Evolutionary conservation across 2,329 filamentous ascomycete species (phyloP).

Genomic region (Apiospora pterosperma): DNA sequence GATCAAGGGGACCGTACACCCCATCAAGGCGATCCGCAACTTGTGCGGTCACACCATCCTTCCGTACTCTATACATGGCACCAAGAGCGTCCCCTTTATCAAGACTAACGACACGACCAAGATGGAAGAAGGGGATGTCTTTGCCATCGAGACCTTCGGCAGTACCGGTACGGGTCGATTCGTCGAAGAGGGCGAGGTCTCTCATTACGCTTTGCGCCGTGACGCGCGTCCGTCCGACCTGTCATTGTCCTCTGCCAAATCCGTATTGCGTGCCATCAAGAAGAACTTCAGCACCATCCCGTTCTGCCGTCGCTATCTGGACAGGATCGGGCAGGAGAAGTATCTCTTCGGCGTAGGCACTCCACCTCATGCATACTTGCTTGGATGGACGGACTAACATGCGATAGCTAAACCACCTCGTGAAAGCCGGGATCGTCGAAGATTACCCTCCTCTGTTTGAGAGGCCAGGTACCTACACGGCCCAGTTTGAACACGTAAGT

Average conservation of each 20-base stretch:
- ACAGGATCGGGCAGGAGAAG: slow-evolving; percentile 88
- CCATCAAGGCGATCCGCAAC: slow-evolving; percentile 82
- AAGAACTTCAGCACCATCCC: slow-evolving; percentile 94
- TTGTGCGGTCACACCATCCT: slow-evolving; percentile 88
- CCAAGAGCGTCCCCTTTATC: slow-evolving; percentile 90
- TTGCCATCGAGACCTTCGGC: slow-evolving; percentile 94
- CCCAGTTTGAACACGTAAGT: slow-evolving; percentile 91
- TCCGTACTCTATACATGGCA: slow-evolving; percentile 86
- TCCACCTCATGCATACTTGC: not conserved
- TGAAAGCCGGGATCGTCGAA: slow-evolving; percentile 80
- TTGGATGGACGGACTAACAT: not conserved
- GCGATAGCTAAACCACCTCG: slow-evolving; percentile 75
- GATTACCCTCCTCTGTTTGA: slow-evolving; percentile 87
- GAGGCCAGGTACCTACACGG: slow-evolving; percentile 90
- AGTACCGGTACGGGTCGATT: slow-evolving; percentile 89
- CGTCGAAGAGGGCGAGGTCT: slow-evolving; percentile 82
- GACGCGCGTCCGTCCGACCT: slow-evolving; percentile 75
- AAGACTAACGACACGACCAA: slow-evolving; percentile 85
- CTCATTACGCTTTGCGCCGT: slow-evolving; percentile 75
- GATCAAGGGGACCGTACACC: slow-evolving; percentile 72
- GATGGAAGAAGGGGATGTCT: slow-evolving; percentile 96
- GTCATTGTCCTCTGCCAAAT: slow-evolving; percentile 78
- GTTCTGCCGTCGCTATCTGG: slow-evolving; percentile 86
- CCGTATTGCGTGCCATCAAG: slow-evolving; percentile 81
- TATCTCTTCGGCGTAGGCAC: slow-evolving; percentile 77